Conservation (phyloP, 1,284 basidiomycete genomes). For the Veloporphyrellus conicus region DNA sequence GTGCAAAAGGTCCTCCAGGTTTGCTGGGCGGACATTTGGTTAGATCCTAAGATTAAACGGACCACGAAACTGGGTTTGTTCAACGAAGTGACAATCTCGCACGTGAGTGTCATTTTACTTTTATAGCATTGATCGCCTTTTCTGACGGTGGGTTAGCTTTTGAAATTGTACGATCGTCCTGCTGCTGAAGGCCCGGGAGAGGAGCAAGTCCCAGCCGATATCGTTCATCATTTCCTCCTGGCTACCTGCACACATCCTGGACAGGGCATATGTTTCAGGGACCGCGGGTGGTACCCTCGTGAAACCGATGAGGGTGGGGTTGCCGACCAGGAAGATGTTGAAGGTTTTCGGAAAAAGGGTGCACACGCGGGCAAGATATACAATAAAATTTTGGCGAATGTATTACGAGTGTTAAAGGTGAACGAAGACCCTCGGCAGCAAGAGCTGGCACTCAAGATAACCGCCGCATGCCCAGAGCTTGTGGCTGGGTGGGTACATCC, state of each 20-base stretch:
- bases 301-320: slow-evolving; percentile 37
- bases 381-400: slow-evolving; percentile 80
- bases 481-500: slow-evolving; percentile 59
- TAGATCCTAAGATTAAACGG: slow-evolving; percentile 62
- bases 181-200: slow-evolving; percentile 48
- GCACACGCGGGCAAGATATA: slow-evolving; percentile 53
- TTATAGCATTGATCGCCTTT: not conserved
- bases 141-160: slow-evolving; percentile 41
- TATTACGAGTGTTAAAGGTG: slow-evolving; percentile 71
- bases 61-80: slow-evolving; percentile 67
- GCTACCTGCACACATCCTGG: slow-evolving; percentile 84
- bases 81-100: slow-evolving; percentile 56
- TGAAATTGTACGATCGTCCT: slow-evolving; percentile 64
- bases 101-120: slow-evolving; percentile 41
- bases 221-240: slow-evolving; percentile 84
- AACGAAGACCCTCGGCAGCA: slow-evolving; percentile 85
- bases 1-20: slow-evolving; percentile 57
- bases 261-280: slow-evolving; percentile 81
- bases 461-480: slow-evolving; percentile 81
- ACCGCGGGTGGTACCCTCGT: slow-evolving; percentile 88
- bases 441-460: slow-evolving; percentile 76
- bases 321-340: slow-evolving; percentile 21
- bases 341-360: slow-evolving; percentile 28
- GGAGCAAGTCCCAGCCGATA: slow-evolving; percentile 66
- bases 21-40: slow-evolving; percentile 58